Conservation (phyloP, 129 eudicot genomes). For the Apium graveolens region DNA sequence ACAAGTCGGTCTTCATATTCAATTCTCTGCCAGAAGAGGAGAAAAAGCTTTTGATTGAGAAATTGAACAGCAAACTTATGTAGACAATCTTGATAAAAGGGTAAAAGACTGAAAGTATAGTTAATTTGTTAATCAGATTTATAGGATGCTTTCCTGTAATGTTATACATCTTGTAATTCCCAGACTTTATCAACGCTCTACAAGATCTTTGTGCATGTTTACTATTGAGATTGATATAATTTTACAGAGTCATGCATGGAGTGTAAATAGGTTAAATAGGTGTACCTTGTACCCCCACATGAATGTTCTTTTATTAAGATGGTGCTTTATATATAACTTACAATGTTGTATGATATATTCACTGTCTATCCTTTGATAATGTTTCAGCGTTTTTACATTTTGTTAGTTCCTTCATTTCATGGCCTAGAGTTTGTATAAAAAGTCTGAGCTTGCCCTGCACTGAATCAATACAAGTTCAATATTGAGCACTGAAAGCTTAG, state of each 20-base stretch:
- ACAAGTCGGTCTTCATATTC: slow-evolving; percentile 86
- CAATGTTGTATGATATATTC: not conserved
- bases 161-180: not conserved
- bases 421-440: not conserved
- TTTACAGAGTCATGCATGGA: not conserved
- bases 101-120: not conserved
- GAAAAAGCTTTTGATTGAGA: slow-evolving; percentile 53
- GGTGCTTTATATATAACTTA: not conserved
- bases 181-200: not conserved
- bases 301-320: not conserved
- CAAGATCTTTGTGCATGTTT: not conserved
- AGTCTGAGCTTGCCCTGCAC: not conserved
- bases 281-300: not conserved
- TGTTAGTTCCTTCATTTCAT: not conserved
- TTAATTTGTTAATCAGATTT: not conserved
- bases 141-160: not conserved
- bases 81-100: slow-evolving; percentile 22
- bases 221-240: not conserved
- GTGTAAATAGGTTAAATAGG: not conserved
- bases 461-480: no score
- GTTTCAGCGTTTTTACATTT: not conserved
- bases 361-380: not conserved
- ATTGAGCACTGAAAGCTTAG: not conserved
- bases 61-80: slow-evolving; percentile 41
- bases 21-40: slow-evolving; percentile 69